Evolutionary conservation across 75 land plant species (phyloP).

Genomic region (Isoetes taiwanensis): DNA sequence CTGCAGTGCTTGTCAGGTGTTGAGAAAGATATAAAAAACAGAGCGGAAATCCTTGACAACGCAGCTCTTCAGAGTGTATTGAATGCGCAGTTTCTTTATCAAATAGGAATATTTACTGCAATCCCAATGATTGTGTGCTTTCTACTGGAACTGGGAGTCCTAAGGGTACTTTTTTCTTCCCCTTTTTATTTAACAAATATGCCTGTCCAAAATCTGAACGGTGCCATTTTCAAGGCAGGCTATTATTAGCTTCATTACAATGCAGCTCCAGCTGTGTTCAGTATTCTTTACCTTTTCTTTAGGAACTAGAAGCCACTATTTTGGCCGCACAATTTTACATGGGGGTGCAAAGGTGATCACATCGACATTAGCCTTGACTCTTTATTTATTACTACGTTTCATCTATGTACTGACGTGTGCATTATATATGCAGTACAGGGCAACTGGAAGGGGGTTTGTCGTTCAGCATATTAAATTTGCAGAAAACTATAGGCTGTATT

Average conservation of each 20-base stretch:
- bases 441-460: constrained; percentile 98
- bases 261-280: constrained; percentile 88
- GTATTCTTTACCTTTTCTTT: constrained; percentile 94
- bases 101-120: constrained; percentile 89
- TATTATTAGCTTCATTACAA: constrained; percentile 9
- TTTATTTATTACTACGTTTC: no score
- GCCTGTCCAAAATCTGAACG: no score
- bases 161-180: constrained; percentile 34
- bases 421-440: constrained; percentile 64
- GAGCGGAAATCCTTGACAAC: constrained; percentile 36
- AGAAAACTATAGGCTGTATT: constrained; percentile 85
- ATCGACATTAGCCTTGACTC: no score
- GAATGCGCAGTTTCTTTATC: constrained; percentile 75
- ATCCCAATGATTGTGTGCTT: constrained; percentile 90
- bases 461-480: constrained; percentile 87
- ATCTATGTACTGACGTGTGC: no score
- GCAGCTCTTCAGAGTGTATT: constrained; percentile 77
- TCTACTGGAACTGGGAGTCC: constrained; percentile 64
- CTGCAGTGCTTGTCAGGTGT: constrained; percentile 82
- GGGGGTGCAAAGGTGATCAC: constrained; percentile 95
- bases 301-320: constrained; percentile 92
- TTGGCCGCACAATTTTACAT: constrained; percentile 93
- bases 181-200: neutral
- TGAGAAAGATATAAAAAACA: constrained; percentile 30
- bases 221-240: no score